Base-by-base conservation (phyloP, 2,329 filamentous ascomycete genomes). In the Cyphellophora europaea region DNA sequence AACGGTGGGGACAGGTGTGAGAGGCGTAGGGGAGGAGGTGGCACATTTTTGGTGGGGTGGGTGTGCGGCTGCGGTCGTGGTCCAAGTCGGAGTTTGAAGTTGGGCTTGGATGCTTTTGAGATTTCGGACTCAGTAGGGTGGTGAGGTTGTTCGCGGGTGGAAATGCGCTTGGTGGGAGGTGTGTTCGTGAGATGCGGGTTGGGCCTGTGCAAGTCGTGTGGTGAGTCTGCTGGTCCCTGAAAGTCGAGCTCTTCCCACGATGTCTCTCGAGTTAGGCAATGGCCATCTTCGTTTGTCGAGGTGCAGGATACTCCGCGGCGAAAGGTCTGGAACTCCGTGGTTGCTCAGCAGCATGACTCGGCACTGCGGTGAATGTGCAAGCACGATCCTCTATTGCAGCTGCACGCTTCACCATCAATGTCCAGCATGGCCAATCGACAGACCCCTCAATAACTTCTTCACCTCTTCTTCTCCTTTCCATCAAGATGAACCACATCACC, bases 1-100 rank as follows among this genome's bases (percentile, higher is more conserved):
- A 73, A 17, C 59, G 53, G 42, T 71, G 67, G 5, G 50, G 49
- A 49, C 69, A 72, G 32, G 53, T 57, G 5, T 53, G 51, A 1
- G 65, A 68, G 45, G 61, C 57, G 53, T 61, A 67, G 32, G 59
- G 54, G 11, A 57, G 56, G 19, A 61, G 62, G 17, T 53, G 52
- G 49, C 69, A 73, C 69, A 72, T 72, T 6, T 35, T 40, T 17
- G 33, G 11, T 30, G 29, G 29, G 18, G 30, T n/a, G 27, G 19
- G 13, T 19, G 28, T 10, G 3, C 32, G 8, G 15, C 21, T 11
- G 19, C 19, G 27, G n/a, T n/a, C n/a, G n/a, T n/a, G n/a, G n/a
- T n/a, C n/a, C n/a, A n/a, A n/a, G n/a, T n/a, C n/a, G n/a, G n/a
- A n/a, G n/a, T n/a, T 31, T 21, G 28, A 28, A 16, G 27, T 15